Evolutionary conservation across 1,284 basidiomycete species (phyloP).

Genomic region (Ustilago trichophora): DNA sequence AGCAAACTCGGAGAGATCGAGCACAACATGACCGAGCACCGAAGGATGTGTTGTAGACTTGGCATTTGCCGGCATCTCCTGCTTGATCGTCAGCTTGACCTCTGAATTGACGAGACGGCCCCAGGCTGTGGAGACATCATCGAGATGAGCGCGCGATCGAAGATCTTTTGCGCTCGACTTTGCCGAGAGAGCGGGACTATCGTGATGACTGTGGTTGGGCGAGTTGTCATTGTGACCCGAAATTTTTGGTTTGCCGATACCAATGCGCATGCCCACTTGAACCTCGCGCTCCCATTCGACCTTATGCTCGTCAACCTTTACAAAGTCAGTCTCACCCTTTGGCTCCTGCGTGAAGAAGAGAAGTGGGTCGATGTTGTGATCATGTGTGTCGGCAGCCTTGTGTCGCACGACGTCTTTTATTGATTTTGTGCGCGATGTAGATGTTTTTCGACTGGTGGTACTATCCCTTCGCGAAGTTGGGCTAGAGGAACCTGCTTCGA

Average conservation of each 20-base stretch:
- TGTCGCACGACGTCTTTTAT: conserved; percentile 19
- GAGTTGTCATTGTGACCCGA: conserved; percentile 8
- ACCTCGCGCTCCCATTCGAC: conserved; percentile 56
- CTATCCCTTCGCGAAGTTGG: conserved; percentile 23
- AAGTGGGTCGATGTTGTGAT: conserved; percentile 35
- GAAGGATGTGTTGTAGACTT: conserved; percentile 34
- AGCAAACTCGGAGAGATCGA: conserved; percentile 81
- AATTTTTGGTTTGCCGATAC: conserved; percentile 49
- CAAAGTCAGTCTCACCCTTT: conserved; percentile 42
- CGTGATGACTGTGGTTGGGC: conserved; percentile 21
- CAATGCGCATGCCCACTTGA: conserved; percentile 54
- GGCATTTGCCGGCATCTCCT: conserved; percentile 34
- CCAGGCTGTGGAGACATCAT: conserved; percentile 40
- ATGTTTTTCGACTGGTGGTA: conserved; percentile 34
- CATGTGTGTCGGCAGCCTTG: conserved; percentile 9
- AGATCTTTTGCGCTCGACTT: conserved; percentile 43
- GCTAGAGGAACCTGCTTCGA: conserved; percentile 9
- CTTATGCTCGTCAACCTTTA: conserved; percentile 38
- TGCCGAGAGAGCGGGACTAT: conserved; percentile 28
- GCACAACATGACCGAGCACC: conserved; percentile 73
- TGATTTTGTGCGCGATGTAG: conserved; percentile 26
- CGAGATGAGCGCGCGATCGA: conserved; percentile 19
- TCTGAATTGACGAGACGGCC: conserved; percentile 50
- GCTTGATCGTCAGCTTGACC: conserved; percentile 52
- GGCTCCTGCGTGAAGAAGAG: conserved; percentile 49